A percentile compares a stretch with the other conserved stretches of the same genome.
Evolutionary conservation across 2,329 filamentous ascomycete genomes (phyloP).

Genomic region (Monascus ruber): DNA sequence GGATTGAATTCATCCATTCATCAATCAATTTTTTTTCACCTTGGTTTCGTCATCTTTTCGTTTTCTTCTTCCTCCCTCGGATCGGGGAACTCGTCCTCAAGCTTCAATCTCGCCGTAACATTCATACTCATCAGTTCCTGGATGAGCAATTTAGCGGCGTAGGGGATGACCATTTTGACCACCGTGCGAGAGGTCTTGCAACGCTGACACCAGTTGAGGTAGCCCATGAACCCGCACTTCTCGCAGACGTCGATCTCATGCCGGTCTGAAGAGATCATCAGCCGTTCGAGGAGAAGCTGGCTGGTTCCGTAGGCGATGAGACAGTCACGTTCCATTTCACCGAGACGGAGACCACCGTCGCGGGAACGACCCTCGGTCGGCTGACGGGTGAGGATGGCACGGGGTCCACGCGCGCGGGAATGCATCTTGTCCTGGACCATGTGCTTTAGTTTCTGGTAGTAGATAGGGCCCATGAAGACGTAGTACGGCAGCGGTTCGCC

Average conservation of each 20-base stretch:
- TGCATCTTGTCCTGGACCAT: slow-evolving; percentile 99
- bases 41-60: too few relatives aligned
- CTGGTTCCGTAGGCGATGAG: slow-evolving; percentile 92
- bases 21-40: too few relatives aligned
- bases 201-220: slow-evolving; percentile 86
- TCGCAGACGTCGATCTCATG: slow-evolving; percentile 91
- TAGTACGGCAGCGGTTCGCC: slow-evolving; percentile 90
- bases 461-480: slow-evolving; percentile 97
- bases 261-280: slow-evolving; percentile 90
- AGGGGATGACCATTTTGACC: slow-evolving; percentile 90
- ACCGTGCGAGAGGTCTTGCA: slow-evolving; percentile 78
- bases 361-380: slow-evolving; percentile 91
- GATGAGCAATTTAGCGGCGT: slow-evolving; percentile 89
- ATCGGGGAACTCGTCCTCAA: slow-evolving; percentile 84
- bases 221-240: slow-evolving; percentile 87
- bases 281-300: slow-evolving; percentile 78
- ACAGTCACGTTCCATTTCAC: slow-evolving; percentile 99
- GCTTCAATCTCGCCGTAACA: slow-evolving; percentile 78
- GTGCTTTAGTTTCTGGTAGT: slow-evolving; percentile 99
- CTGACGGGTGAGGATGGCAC: slow-evolving; percentile 85
- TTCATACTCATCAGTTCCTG: slow-evolving; percentile 99
- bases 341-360: slow-evolving; percentile 81
- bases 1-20: too few relatives aligned
- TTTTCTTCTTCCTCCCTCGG: slow-evolving; percentile 22
- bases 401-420: slow-evolving; percentile 77